These are phyloP conservation scores for Xerocomus potaroensis DNA, from an alignment of 768 basidiomycete species.

Conservation along the genomic window DNA sequence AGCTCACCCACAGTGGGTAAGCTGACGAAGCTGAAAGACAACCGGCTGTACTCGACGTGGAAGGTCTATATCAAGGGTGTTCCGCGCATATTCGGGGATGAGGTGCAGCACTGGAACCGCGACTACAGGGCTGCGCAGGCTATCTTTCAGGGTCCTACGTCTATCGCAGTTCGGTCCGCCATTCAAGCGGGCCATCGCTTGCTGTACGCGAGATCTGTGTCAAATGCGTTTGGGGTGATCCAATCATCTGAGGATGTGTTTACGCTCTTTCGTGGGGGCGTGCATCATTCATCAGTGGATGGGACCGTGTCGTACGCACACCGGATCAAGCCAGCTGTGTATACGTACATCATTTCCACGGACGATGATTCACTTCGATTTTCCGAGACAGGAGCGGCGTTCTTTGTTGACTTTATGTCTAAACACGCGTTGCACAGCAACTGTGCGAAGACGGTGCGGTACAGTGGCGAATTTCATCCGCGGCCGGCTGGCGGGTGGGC, in stretches of 20 bases:
- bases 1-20: constrained; percentile 66
- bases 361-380: constrained; percentile 77
- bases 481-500: constrained; percentile 67
- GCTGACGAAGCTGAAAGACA: constrained; percentile 57
- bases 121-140: constrained; percentile 65
- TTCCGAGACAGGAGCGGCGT: constrained; percentile 83
- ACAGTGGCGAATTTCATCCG: constrained; percentile 77
- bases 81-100: constrained; percentile 54
- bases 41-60: constrained; percentile 75
- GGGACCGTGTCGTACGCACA: constrained; percentile 23
- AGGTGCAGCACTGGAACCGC: constrained; percentile 61
- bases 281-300: constrained; percentile 9
- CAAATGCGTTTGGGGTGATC: constrained; percentile 61
- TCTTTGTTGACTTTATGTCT: constrained; percentile 81
- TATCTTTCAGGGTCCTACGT: constrained; percentile 61
- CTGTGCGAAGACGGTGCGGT: constrained; percentile 61
- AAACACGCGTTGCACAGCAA: constrained; percentile 85
- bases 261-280: constrained; percentile 47
- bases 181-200: constrained; percentile 72
- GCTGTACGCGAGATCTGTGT: constrained; percentile 65
- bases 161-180: constrained; percentile 59
- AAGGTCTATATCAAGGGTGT: constrained; percentile 64
- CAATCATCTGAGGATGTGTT: constrained; percentile 44
- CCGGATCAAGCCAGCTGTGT: constrained; percentile 75
- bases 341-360: constrained; percentile 78